phyloP scores from a whole-genome alignment of 2,329 filamentous ascomycete species.

The Colletotrichum abscissum region DNA sequence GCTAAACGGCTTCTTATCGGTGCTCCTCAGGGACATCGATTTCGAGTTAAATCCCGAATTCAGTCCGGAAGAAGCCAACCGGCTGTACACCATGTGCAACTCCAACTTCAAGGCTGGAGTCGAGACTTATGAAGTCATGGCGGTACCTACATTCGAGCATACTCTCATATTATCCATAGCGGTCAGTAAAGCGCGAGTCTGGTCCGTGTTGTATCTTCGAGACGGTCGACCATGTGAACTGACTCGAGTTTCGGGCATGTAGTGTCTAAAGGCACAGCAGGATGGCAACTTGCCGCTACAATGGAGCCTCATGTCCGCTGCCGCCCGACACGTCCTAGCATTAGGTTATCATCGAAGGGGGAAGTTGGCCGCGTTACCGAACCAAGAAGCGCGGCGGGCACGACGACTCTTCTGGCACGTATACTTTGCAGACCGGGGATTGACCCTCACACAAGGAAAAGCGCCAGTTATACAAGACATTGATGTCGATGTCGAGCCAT shows the following conservation, averaged over 20 bases:
- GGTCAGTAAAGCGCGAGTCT: neutral
- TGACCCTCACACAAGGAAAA: constrained; percentile 36
- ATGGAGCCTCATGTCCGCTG: constrained; percentile 34
- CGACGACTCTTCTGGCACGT: constrained; percentile 38
- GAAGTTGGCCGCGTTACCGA: constrained; percentile 15
- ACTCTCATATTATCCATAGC: constrained; percentile 33
- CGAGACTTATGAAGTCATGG: constrained; percentile 32
- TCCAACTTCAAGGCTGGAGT: constrained; percentile 34
- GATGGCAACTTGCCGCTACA: constrained; percentile 35
- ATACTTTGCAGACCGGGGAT: constrained; percentile 35
- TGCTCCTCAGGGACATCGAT: constrained; percentile 34
- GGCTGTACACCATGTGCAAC: constrained; percentile 24
- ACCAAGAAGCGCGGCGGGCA: constrained; percentile 24
- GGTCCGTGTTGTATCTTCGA: too few species aligned
- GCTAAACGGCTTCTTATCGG: constrained; percentile 35
- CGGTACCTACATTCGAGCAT: constrained; percentile 34
- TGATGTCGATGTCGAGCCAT: constrained; percentile 34
- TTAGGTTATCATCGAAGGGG: constrained; percentile 37
- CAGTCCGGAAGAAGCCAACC: constrained; percentile 21
- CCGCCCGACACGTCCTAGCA: constrained; percentile 36
- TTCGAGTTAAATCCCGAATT: constrained; percentile 24
- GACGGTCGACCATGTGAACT: too few species aligned
- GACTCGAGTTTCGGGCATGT: neutral
- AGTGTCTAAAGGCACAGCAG: constrained; percentile 36
- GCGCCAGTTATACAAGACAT: constrained; percentile 35